A percentile compares a stretch with the other conserved stretches of the same genome.
Evolutionary conservation across 306 rosid genomes (phyloP).

Genomic region (Dryas alaskensis): DNA sequence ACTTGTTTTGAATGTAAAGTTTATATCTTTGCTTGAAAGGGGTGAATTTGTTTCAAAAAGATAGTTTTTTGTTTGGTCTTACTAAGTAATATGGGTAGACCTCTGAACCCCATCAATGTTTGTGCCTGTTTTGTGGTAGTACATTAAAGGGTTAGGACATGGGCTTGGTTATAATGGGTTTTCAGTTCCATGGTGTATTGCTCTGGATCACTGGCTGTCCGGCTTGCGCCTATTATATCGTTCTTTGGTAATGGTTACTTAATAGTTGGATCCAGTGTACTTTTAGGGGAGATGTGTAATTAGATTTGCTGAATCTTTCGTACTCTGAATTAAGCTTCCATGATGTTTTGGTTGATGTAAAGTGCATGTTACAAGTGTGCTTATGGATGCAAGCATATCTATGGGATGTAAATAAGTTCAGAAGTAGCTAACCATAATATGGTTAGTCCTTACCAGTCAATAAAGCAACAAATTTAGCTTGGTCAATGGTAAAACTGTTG

Average conservation of each 20-base stretch:
- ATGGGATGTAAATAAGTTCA: background rate
- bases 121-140: background rate
- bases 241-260: background rate
- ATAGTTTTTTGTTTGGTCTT: background rate
- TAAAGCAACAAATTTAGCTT: background rate
- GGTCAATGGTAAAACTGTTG: background rate
- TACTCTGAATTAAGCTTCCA: background rate
- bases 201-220: background rate
- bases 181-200: background rate
- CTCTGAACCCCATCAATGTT: background rate
- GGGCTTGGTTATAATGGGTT: background rate
- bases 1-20: background rate
- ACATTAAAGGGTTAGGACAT: background rate
- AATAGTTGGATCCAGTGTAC: background rate
- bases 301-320: background rate
- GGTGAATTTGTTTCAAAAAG: background rate
- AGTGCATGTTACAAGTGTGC: background rate
- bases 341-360: background rate
- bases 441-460: background rate
- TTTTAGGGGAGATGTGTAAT: background rate
- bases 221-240: background rate
- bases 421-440: background rate
- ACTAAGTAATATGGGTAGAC: background rate
- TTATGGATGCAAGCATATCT: background rate
- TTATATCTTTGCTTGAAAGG: background rate